These are phyloP conservation scores for Erythrophleum ivorense DNA, from an alignment of 331 rosid genomes.

Conservation along the genomic window DNA sequence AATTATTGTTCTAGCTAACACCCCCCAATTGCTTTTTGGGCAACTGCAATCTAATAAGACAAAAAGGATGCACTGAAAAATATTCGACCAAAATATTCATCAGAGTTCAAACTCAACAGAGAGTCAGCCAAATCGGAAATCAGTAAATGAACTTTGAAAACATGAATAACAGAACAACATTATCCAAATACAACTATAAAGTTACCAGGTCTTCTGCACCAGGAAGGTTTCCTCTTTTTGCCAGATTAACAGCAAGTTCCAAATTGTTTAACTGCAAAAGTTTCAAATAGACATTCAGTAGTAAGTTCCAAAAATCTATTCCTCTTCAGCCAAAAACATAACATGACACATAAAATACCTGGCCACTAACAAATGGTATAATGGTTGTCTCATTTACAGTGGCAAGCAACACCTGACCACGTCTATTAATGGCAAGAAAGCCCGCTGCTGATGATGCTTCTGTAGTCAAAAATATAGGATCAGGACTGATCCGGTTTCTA, in stretches of 20 bases:
- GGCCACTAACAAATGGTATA: constrained; percentile 95
- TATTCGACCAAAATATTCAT: constrained; percentile 2
- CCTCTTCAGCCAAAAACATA: constrained; percentile 10
- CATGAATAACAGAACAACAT: constrained; percentile 2
- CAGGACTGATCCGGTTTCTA: constrained; percentile 96
- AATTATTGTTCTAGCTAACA: constrained; percentile 28
- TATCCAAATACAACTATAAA: constrained; percentile 26
- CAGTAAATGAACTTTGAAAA: background rate
- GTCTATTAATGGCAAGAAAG: constrained; percentile 90
- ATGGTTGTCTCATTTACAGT: constrained; percentile 93
- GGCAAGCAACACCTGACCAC: constrained; percentile 97
- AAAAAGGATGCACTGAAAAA: constrained; percentile 6
- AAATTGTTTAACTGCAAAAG: constrained; percentile 80
- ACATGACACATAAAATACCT: constrained; percentile 52
- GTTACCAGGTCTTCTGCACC: constrained; percentile 97
- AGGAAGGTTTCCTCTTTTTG: constrained; percentile 97
- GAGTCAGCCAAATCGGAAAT: constrained; percentile 3
- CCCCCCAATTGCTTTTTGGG: constrained; percentile 1
- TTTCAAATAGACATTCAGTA: constrained; percentile 20
- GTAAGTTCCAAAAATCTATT: background rate
- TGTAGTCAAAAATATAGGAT: constrained; percentile 90
- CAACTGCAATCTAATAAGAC: constrained; percentile 29
- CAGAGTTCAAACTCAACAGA: background rate
- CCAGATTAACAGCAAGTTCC: constrained; percentile 99
- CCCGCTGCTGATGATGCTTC: constrained; percentile 91